These are phyloP conservation scores for Hypoxylon sp. DNA, from an alignment of 2,329 filamentous ascomycete species.

Conservation along the genomic window DNA sequence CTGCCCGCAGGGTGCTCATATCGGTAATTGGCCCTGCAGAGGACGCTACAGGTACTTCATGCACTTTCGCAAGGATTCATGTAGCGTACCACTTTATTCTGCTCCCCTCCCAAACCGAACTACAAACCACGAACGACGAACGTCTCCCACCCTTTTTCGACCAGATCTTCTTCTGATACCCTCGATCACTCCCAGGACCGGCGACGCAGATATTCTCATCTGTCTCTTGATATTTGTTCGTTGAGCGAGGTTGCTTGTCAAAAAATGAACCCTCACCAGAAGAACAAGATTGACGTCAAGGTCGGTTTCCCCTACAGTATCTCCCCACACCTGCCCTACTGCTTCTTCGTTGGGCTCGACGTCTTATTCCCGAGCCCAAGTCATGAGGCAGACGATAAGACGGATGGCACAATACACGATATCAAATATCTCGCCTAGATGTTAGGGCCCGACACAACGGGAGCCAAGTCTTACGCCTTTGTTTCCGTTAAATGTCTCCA, in stretches of 20 bases:
- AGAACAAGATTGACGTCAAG: conserved; percentile 97
- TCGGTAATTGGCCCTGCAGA: too few relatives aligned
- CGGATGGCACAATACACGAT: conserved; percentile 7
- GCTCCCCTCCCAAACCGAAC: conserved; percentile 35
- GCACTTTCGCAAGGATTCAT: conserved; percentile 3
- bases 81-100: conserved; percentile 29
- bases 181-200: conserved; percentile 21
- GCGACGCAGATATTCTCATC: conserved; percentile 16
- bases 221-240: conserved; percentile 18
- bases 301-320: conserved; percentile 67
- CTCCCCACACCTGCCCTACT: conserved; percentile 25
- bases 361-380: conserved; percentile 25
- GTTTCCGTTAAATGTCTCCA: conserved; percentile 8
- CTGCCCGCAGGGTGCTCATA: conserved; percentile 13
- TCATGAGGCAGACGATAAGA: conserved; percentile 1
- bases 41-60: conserved; percentile 16
- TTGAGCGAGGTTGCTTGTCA: conserved; percentile 39
- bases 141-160: conserved; percentile 34
- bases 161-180: conserved; percentile 11
- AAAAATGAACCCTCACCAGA: conserved; percentile 95
- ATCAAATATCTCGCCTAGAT: not conserved
- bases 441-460: not conserved
- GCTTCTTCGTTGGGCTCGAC: conserved; percentile 30
- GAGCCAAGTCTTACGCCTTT: conserved; percentile 22
- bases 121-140: conserved; percentile 33